Evolutionary conservation across 768 basidiomycete genomes (phyloP).

Genomic region (Auricularia cornea): DNA sequence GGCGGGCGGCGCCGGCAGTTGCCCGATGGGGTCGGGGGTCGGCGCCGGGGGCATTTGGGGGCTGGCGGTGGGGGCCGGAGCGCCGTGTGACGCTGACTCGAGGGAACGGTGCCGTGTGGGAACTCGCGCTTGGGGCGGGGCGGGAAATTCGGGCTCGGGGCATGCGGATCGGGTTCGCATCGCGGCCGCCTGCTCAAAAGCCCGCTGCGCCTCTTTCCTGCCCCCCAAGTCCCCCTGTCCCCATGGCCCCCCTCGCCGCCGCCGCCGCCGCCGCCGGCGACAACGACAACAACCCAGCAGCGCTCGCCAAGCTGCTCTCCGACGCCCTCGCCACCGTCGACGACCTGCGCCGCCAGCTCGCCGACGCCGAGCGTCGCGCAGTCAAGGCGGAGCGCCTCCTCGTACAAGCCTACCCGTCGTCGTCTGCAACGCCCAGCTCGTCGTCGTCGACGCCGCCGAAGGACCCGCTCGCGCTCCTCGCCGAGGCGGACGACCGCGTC

Average conservation of each 20-base stretch:
- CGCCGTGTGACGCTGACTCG: too few species aligned
- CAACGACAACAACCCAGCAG: slow-evolving; percentile 28
- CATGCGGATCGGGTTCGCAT: not conserved
- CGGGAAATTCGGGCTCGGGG: too few species aligned
- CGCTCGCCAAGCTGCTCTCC: slow-evolving; percentile 51
- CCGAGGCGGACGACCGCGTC: slow-evolving; percentile 42
- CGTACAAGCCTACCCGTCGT: slow-evolving; percentile 13
- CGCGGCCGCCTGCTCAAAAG: not conserved
- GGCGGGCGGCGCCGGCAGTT: too few species aligned
- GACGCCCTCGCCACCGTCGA: slow-evolving; percentile 48
- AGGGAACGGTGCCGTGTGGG: too few species aligned
- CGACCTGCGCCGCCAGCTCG: slow-evolving; percentile 38
- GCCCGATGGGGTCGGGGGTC: too few species aligned
- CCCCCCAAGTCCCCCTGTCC: slow-evolving; percentile 2
- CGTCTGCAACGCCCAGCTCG: slow-evolving; percentile 14
- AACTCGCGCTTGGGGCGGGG: too few species aligned
- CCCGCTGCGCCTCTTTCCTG: not conserved
- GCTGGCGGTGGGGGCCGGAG: too few species aligned
- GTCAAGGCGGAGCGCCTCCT: slow-evolving; percentile 44
- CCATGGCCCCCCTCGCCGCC: not conserved
- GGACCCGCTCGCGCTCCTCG: slow-evolving; percentile 29
- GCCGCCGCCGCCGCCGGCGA: too few species aligned
- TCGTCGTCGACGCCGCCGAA: too few species aligned
- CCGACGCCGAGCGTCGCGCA: slow-evolving; percentile 42
- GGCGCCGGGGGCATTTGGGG: too few species aligned